Evolutionary conservation across 495 filamentous ascomycete genomes (phyloP), one percentile per base, ranked within the genome.

Genomic region (Penicillium tannophilum): DNA sequence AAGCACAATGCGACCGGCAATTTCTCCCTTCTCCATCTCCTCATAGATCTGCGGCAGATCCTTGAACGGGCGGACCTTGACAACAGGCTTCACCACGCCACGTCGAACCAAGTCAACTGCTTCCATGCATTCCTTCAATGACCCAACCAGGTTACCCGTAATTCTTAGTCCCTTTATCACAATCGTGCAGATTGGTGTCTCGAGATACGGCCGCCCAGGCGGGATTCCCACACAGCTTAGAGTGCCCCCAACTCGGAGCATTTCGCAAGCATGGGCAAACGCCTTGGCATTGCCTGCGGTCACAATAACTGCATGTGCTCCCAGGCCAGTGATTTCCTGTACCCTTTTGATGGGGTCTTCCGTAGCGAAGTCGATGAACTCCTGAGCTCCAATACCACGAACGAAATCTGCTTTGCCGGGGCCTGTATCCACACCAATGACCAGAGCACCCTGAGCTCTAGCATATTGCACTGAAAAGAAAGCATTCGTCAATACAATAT

Each of bases 221-320:
- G 79, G 78, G 45, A 81, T 79, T 19, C 79, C 80, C 2, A 80
- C 73, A 52, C 79, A 80, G 63, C 78, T 81, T 39, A 82, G 58
- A 2, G 68, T 79, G 0, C 79, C 77, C n/a, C 75, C 79, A 19
- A 79, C 71, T 5, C 75, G 76, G 36, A 83, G 65, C 80, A 82
- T 81, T 14, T 81, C 79, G 33, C 76, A 79, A 1, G 78, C 78
- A 57, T 76, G 72, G 0, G 75, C 64, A 57, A 79, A 82, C 0
- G 80, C 79, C 24, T 74, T 74, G 20, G 73, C 68, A 58, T 63
- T 78, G 1, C 76, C 76, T 1, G 77, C 76, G 7, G 77, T 76
- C 4, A 81, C 75, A 9, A 81, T 66, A 0, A 67, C 76, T 16
- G 73, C 72, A 47, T 79, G 74, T 3, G 76, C 76, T 11, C 79